A percentile compares a stretch with the other conserved stretches of the same genome.
Evolutionary conservation across 805 yeast genomes (phyloP).

Genomic region (Sungouiella blattae): DNA sequence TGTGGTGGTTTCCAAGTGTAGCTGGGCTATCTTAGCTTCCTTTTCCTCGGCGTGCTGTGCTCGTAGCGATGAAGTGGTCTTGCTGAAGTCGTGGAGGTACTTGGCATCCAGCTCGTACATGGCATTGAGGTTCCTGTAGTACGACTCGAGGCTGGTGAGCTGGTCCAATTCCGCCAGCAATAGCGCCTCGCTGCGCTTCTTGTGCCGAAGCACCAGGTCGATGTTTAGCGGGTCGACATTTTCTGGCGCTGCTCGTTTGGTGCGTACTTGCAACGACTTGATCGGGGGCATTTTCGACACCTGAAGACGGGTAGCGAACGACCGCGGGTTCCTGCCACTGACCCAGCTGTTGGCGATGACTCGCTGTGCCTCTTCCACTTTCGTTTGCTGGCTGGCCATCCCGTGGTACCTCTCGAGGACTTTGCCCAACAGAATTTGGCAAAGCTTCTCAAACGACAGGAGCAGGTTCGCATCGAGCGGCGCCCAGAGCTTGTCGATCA

Average conservation of each 20-base stretch:
- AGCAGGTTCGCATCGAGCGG: constrained; percentile 8
- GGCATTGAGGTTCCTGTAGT: constrained; percentile 20
- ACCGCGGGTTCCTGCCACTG: constrained; percentile 9
- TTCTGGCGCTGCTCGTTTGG: constrained; percentile 8
- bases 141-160: constrained; percentile 27
- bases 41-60: constrained; percentile 8
- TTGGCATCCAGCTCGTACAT: constrained; percentile 28
- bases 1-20: constrained; percentile 5
- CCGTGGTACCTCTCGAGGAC: constrained; percentile 11
- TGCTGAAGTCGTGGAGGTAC: constrained; percentile 28
- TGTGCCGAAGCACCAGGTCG: constrained; percentile 12
- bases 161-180: constrained; percentile 40
- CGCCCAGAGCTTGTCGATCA: constrained; percentile 16
- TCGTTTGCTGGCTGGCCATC: constrained; percentile 5
- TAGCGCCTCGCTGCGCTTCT: constrained; percentile 25
- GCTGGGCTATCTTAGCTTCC: constrained; percentile 1
- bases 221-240: constrained; percentile 11
- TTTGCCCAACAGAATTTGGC: constrained; percentile 8
- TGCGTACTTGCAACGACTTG: constrained; percentile 11
- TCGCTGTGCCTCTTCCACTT: constrained; percentile 13
- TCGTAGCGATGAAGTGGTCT: constrained; percentile 6
- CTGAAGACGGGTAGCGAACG: constrained; percentile 14
- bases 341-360: constrained; percentile 15
- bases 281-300: constrained; percentile 16
- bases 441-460: constrained; percentile 9